Conservation (phyloP, 805 yeast genomes). For the Teunomyces panamensis region DNA sequence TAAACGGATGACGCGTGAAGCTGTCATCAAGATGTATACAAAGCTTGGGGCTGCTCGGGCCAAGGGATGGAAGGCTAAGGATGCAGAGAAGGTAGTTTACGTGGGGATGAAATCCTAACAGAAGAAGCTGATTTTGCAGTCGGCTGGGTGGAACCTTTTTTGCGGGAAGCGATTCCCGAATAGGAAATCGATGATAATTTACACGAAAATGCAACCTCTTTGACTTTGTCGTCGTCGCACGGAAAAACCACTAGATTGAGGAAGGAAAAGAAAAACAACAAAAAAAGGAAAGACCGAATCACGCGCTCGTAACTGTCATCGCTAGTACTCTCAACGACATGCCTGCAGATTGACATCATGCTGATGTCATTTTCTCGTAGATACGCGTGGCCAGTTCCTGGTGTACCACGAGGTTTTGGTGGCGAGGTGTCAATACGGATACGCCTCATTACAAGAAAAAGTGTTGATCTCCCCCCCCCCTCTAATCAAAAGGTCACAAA, state of each 20-base stretch:
- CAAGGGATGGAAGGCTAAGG: slow-evolving; percentile 23
- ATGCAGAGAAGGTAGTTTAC: slow-evolving; percentile 19
- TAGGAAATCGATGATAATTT: too few species aligned
- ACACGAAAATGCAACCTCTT: too few species aligned
- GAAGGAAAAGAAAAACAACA: not conserved
- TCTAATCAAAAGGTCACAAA: too few species aligned
- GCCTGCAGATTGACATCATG: not conserved
- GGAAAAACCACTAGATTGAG: not conserved
- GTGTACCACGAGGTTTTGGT: too few species aligned
- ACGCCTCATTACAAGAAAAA: too few species aligned
- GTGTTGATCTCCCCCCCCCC: too few species aligned
- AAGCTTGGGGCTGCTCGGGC: slow-evolving; percentile 26
- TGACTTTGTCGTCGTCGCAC: too few species aligned
- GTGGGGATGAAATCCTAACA: not conserved
- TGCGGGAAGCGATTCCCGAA: too few species aligned
- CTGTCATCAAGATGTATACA: slow-evolving; percentile 21
- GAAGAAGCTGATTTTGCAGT: not conserved
- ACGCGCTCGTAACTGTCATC: not conserved
- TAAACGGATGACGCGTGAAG: slow-evolving; percentile 5
- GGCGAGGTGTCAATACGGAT: too few species aligned
- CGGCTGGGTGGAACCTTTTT: not conserved
- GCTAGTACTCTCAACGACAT: not conserved
- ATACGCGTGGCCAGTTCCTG: too few species aligned
- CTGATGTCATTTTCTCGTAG: not conserved
- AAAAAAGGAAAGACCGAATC: not conserved